Conservation (phyloP, 768 basidiomycete genomes). For the Lactifluus echinatus region DNA sequence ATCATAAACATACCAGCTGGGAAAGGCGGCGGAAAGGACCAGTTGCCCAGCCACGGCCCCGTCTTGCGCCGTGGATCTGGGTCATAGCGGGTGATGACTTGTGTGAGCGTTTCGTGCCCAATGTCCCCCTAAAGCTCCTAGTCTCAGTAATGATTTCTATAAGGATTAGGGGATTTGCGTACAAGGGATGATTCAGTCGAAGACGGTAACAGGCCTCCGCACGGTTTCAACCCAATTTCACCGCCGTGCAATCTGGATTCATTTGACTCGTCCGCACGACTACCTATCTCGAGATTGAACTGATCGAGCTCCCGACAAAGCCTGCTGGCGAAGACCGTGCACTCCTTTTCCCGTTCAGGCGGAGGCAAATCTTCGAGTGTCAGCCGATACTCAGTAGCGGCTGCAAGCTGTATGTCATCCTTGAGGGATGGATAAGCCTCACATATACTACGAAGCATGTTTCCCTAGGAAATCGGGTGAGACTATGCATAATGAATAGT, state of each 20-base stretch:
- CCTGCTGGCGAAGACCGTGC: conserved; percentile 37
- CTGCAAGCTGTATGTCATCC: conserved; percentile 35
- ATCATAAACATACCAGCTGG: conserved; percentile 41
- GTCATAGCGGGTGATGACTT: conserved; percentile 72
- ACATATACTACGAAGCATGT: conserved; percentile 50
- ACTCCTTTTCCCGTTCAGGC: conserved; percentile 40
- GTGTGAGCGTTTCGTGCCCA: conserved; percentile 60
- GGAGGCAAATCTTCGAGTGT: conserved; percentile 48
- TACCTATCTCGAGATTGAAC: neutral
- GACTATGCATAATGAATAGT: neutral
- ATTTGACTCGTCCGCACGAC: neutral
- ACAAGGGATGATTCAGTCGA: conserved; percentile 5
- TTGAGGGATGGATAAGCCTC: conserved; percentile 40
- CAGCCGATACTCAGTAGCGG: conserved; percentile 44
- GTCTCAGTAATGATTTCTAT: neutral
- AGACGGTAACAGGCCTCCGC: neutral
- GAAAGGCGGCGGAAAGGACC: conserved; percentile 41
- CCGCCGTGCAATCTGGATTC: conserved; percentile 2
- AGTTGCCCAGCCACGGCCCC: conserved; percentile 15
- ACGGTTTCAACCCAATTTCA: neutral
- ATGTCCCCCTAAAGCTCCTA: conserved; percentile 55
- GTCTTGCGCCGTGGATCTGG: conserved; percentile 48
- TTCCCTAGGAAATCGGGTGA: conserved; percentile 40
- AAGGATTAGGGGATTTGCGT: conserved; percentile 2
- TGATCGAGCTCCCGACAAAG: conserved; percentile 40